These are phyloP conservation scores for Amborella trichopoda DNA, from an alignment of 164 flowering plant species.

Conservation along the genomic window DNA sequence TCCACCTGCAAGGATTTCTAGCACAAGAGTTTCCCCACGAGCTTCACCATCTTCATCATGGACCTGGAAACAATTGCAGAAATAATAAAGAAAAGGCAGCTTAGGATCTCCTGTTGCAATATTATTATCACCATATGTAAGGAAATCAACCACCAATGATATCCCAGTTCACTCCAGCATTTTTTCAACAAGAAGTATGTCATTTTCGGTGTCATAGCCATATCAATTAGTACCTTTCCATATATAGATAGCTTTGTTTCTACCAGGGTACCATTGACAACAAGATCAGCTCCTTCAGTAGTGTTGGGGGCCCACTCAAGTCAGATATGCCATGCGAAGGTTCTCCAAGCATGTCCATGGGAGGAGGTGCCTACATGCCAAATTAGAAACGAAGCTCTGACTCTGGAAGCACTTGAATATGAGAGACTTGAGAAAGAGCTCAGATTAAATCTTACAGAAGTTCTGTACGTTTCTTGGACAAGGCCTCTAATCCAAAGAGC, in stretches of 20 bases:
- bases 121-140: not conserved
- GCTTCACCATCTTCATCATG: slow-evolving; percentile 24
- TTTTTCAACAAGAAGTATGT: not conserved
- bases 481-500: slow-evolving; percentile 73
- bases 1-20: slow-evolving; percentile 79
- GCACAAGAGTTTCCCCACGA: slow-evolving; percentile 48
- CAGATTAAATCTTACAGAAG: slow-evolving; percentile 43
- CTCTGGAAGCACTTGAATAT: slow-evolving; percentile 1
- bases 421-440: not conserved
- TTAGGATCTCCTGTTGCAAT: not conserved
- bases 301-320: slow-evolving; percentile 20
- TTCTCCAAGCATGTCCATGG: slow-evolving; percentile 45
- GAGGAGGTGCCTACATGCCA: slow-evolving; percentile 53
- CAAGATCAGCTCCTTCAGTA: slow-evolving; percentile 61
- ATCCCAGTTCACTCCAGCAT: too few relatives aligned
- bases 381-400: slow-evolving; percentile 1
- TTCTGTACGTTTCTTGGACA: slow-evolving; percentile 71
- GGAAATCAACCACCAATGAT: too few relatives aligned
- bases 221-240: slow-evolving; percentile 54
- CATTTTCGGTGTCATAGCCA: not conserved
- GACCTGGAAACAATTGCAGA: not conserved
- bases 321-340: slow-evolving; percentile 19
- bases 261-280: slow-evolving; percentile 64
- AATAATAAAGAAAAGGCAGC: not conserved
- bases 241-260: slow-evolving; percentile 68